These are phyloP conservation scores for Cladophialophora immunda DNA, from an alignment of 2,329 filamentous ascomycete species.

Conservation along the genomic window DNA sequence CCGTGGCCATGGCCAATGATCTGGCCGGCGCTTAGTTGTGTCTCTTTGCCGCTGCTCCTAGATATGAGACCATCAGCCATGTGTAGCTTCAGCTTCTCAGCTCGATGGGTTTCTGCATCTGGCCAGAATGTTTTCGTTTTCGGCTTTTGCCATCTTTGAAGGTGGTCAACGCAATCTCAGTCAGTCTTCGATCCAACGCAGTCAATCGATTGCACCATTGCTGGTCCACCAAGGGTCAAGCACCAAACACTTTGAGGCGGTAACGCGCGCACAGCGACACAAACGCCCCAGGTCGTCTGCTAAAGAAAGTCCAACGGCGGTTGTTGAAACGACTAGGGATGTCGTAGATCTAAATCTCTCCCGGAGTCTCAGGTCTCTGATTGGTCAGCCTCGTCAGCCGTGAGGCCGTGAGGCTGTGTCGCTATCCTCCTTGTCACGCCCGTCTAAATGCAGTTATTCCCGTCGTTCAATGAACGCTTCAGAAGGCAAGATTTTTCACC, in stretches of 20 bases:
- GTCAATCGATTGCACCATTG: background rate
- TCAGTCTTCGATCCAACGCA: background rate
- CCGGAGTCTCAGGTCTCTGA: background rate
- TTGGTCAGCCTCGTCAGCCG: conserved; percentile 8
- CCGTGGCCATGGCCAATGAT: conserved; percentile 14
- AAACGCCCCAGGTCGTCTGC: background rate
- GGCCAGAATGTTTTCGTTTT: background rate
- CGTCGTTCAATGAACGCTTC: background rate
- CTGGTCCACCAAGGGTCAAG: background rate
- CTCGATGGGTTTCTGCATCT: background rate
- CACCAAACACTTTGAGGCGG: background rate
- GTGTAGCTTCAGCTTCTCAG: background rate
- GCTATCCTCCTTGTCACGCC: background rate
- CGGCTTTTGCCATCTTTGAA: background rate
- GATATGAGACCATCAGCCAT: background rate
- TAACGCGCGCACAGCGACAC: background rate
- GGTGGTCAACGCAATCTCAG: background rate
- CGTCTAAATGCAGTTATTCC: background rate
- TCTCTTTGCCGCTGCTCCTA: background rate
- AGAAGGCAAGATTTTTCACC: too few relatives aligned
- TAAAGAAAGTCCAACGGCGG: background rate
- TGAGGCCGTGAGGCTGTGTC: background rate
- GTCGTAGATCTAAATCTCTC: background rate
- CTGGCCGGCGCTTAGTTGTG: conserved; percentile 13
- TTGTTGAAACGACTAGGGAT: background rate